Percentiles rank a stretch among this genome's conserved stretches.
Conservation (phyloP, 2,329 filamentous ascomycete genomes). For the Verticillium zaregamsianum region DNA sequence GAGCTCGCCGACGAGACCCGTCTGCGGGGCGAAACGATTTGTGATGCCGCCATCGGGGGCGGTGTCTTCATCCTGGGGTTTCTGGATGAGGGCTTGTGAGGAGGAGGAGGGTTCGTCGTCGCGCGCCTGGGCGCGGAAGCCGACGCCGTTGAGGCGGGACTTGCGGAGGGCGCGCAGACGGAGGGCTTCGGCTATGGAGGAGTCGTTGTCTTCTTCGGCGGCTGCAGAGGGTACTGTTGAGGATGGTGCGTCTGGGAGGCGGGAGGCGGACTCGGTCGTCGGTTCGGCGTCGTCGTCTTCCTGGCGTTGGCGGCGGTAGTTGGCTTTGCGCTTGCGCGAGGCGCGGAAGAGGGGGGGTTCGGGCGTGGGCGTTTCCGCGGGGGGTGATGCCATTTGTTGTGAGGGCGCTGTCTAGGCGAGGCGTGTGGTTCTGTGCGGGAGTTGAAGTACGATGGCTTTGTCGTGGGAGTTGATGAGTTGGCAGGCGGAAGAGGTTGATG, state of each 20-base stretch:
- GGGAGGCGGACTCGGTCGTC: not conserved
- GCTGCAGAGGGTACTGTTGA: slow-evolving; percentile 4
- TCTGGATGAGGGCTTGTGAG: slow-evolving; percentile 29
- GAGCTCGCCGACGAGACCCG: slow-evolving; percentile 60
- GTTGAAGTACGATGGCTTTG: not conserved
- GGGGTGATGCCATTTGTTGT: slow-evolving; percentile 16
- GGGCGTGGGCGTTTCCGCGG: slow-evolving; percentile 14
- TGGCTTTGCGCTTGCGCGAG: slow-evolving; percentile 54
- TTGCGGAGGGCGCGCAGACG: slow-evolving; percentile 49
- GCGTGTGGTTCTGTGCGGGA: not conserved
- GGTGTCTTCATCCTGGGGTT: slow-evolving; percentile 24
- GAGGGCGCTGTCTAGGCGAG: not conserved
- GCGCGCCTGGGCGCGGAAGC: slow-evolving; percentile 39
- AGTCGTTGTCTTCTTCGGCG: slow-evolving; percentile 6
- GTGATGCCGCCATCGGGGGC: slow-evolving; percentile 22
- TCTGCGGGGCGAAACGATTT: slow-evolving; percentile 66
- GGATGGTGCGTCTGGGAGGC: slow-evolving; percentile 4
- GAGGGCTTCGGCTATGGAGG: slow-evolving; percentile 36
- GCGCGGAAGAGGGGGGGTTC: slow-evolving; percentile 47
- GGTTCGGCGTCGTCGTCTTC: slow-evolving; percentile 17
- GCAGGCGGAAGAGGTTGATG: too few species aligned
- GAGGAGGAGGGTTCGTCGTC: slow-evolving; percentile 20
- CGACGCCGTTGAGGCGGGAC: slow-evolving; percentile 49
- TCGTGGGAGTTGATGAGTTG: too few species aligned
- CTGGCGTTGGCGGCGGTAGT: slow-evolving; percentile 33